Evolutionary conservation across 768 basidiomycete genomes (phyloP), one percentile per base, ranked within the genome.

Genomic region (Mycena galericulata): DNA sequence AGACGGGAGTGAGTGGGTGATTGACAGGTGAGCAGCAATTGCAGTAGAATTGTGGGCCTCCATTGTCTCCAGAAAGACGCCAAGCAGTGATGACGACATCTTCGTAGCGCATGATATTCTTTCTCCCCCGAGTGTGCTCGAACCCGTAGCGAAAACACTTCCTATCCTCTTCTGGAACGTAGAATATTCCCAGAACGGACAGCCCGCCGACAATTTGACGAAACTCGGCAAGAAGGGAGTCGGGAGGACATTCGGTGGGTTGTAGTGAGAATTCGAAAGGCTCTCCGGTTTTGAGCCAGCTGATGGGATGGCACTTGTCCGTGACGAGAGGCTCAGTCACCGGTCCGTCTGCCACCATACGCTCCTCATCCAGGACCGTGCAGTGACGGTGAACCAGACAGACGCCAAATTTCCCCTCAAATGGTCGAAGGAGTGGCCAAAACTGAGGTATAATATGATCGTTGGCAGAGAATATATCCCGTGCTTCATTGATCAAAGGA

Each of bases 401-500:
- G 50, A 51, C 27, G 32, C 50, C 50, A 34, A 51, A 51, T 51
- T 51, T 51, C 27, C 50, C 50, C 32, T 51, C 50, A 24, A 17
- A 51, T 51, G 27, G 12, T 34, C 50, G 50, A 51, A 51, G 17
- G 29, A 4, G 15, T 17, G 3, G 50, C 50, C 50, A 30, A 34
- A 51, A 29, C 10, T 30, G 27, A 3, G 4, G 32, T 29, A 51
- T 51, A 51, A 51, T 51, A 3, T 30, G 10, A 34, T 29, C 20
- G 50, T 24, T 3, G 50, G 50, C 27, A 20, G 4, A 8, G 56
- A 67, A 59, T 26, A 14, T 24, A 12, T 24, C 9, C 57, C 36
- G 45, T 18, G 65, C 65, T 6, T 67, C 41, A 14, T 34, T 24
- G 18, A 67, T 27, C 17, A 32, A 58, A 26, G 57, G 65, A 43